Conservation (phyloP, 2,329 filamentous ascomycete genomes). For the Ascocoryne sarcoides region DNA sequence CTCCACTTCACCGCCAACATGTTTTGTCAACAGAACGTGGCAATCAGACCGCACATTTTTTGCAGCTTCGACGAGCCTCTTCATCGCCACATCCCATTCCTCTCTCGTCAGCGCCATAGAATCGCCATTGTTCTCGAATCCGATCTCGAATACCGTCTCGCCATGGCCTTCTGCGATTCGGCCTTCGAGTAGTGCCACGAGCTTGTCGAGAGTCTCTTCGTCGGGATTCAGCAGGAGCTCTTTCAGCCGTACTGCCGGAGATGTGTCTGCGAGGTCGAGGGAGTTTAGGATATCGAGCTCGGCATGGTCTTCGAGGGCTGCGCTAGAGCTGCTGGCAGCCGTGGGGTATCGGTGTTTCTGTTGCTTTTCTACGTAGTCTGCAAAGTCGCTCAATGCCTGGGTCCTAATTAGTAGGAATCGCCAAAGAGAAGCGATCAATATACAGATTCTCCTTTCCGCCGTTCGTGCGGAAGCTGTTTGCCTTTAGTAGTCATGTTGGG, state of each 20-base stretch:
- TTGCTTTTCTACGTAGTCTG: conserved; percentile 94
- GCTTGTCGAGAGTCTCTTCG: conserved; percentile 51
- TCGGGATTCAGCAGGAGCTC: conserved; percentile 61
- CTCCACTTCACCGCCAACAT: conserved; percentile 68
- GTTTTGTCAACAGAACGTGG: conserved; percentile 78
- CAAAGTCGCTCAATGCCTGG: conserved; percentile 83
- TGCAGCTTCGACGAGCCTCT: conserved; percentile 56
- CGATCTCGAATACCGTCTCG: conserved; percentile 85
- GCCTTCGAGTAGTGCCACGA: conserved; percentile 56
- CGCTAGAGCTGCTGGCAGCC: conserved; percentile 9
- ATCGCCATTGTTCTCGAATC: conserved; percentile 82
- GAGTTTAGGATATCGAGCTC: conserved; percentile 82
- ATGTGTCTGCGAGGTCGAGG: conserved; percentile 62
- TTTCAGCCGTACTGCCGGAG: conserved; percentile 60
- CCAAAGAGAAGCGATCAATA: conserved; percentile 18
- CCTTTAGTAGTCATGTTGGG: conserved; percentile 43
- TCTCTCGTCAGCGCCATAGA: conserved; percentile 66
- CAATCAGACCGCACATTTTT: conserved; percentile 62
- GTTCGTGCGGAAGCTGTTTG: conserved; percentile 62
- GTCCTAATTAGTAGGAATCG: conserved; percentile 1
- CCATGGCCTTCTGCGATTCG: conserved; percentile 77
- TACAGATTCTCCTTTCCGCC: conserved; percentile 81
- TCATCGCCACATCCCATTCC: conserved; percentile 68
- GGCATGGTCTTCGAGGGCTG: conserved; percentile 58
- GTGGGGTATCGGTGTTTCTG: conserved; percentile 62